Percentiles rank a stretch among this genome's conserved stretches.
Conservation (phyloP, 495 filamentous ascomycete species). For the Tuber indicum region DNA sequence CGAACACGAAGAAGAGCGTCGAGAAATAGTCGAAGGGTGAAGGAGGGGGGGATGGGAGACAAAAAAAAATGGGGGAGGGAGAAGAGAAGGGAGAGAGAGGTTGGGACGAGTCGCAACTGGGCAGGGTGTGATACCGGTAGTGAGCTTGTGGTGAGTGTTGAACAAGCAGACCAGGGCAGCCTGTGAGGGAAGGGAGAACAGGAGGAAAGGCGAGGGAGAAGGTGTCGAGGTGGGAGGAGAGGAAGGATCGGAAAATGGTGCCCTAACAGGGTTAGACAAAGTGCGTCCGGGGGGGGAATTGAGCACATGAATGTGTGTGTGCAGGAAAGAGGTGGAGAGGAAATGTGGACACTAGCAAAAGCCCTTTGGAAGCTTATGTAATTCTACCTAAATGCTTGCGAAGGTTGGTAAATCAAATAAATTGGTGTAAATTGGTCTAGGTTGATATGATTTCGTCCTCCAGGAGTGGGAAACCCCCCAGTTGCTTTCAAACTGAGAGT, state of each 20-base stretch:
- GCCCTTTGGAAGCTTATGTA: neutral
- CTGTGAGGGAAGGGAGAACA: conserved; percentile 9
- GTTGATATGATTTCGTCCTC: neutral
- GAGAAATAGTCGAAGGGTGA: neutral
- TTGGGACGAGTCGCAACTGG: neutral
- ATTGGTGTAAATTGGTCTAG: neutral
- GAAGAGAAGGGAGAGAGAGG: conserved; percentile 12
- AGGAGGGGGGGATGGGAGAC: conserved; percentile 13
- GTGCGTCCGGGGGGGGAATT: neutral
- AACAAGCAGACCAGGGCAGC: neutral
- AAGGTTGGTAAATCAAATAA: neutral
- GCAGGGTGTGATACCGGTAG: neutral
- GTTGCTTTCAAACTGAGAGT: neutral
- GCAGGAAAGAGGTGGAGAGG: neutral
- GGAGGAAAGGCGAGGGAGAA: conserved; percentile 4
- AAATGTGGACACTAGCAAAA: neutral
- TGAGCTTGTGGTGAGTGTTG: neutral
- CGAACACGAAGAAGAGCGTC: conserved; percentile 11
- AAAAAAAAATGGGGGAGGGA: conserved; percentile 12
- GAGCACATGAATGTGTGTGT: conserved; percentile 1
- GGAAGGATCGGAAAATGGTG: conserved; percentile 28
- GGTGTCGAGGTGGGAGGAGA: conserved; percentile 14
- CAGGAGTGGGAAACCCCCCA: neutral
- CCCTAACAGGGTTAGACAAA: conserved; percentile 31
- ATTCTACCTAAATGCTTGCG: neutral